A percentile compares a stretch with the other conserved stretches of the same genome.
Evolutionary conservation across 768 basidiomycete species (phyloP).

Genomic region (Sporobolomyces phaffii): DNA sequence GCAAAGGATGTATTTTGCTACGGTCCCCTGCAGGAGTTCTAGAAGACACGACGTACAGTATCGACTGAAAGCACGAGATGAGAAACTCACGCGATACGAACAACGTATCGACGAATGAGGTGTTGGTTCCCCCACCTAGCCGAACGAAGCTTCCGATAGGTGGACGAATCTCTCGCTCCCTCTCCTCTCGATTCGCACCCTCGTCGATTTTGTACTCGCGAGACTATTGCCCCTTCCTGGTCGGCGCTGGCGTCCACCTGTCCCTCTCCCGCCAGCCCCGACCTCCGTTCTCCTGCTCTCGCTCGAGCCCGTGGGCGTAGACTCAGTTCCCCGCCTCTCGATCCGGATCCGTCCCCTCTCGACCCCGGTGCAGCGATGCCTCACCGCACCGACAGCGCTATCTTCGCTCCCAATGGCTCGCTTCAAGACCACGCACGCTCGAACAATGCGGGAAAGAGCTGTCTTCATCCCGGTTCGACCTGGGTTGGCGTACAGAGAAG

Average conservation of each 20-base stretch:
- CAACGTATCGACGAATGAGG: too few species aligned
- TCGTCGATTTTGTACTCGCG: neutral
- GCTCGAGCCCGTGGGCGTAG: neutral
- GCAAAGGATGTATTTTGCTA: neutral
- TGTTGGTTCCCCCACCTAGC: too few species aligned
- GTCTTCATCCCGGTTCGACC: conserved; percentile 65
- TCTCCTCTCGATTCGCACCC: neutral
- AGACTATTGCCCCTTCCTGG: neutral
- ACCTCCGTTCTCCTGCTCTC: neutral
- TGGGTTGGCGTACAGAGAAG: conserved; percentile 91
- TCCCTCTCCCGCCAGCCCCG: conserved; percentile 1
- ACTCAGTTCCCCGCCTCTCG: neutral
- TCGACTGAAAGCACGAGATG: neutral
- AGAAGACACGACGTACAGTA: neutral
- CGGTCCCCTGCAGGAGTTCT: too few species aligned
- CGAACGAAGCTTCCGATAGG: too few species aligned
- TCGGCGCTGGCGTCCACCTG: conserved; percentile 3
- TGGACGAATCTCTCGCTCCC: neutral
- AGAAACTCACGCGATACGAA: too few species aligned
- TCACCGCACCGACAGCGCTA: neutral
- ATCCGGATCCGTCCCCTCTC: neutral
- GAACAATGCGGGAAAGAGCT: neutral
- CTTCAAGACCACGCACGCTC: neutral
- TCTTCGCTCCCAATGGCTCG: neutral
- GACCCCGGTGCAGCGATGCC: neutral